Percentiles rank a stretch among this genome's conserved stretches.
Evolutionary conservation across 371 early-diverging fungal genomes (phyloP).

Genomic region (Funneliformis caledonium): DNA sequence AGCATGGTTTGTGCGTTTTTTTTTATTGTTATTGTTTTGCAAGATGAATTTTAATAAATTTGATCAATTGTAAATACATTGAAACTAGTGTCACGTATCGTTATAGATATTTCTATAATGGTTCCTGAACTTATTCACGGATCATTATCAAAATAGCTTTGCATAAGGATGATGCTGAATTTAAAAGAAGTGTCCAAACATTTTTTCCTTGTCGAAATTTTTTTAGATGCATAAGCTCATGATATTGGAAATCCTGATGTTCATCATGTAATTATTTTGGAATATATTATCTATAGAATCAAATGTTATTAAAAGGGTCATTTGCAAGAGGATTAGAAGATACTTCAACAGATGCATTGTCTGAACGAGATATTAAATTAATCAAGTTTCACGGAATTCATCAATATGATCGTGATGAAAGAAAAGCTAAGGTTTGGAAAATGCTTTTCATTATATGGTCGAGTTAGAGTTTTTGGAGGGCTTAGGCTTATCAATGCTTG

Average conservation of each 20-base stretch:
- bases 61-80: no score
- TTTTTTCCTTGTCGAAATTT: constrained; percentile 56
- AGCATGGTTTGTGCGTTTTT: no score
- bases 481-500: constrained; percentile 84
- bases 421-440: constrained; percentile 86
- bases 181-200: constrained; percentile 50
- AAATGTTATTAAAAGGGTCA: constrained; percentile 88
- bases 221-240: constrained; percentile 84
- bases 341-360: constrained; percentile 81
- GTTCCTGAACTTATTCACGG: constrained; percentile 61
- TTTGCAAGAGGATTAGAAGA: constrained; percentile 84
- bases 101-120: constrained; percentile 54
- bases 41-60: no score
- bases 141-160: constrained; percentile 73
- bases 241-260: constrained; percentile 89
- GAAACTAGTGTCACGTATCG: constrained; percentile 57
- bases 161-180: constrained; percentile 60
- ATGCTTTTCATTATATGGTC: constrained; percentile 96
- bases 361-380: constrained; percentile 87
- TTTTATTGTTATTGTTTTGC: no score
- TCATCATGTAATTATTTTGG: constrained; percentile 85
- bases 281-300: constrained; percentile 83
- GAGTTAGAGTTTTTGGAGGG: constrained; percentile 92
- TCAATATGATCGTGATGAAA: constrained; percentile 92
- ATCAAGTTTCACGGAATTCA: constrained; percentile 97